Evolutionary conservation across 208 protist species (phyloP).

Genomic region (Acanthamoeba castellanii): DNA sequence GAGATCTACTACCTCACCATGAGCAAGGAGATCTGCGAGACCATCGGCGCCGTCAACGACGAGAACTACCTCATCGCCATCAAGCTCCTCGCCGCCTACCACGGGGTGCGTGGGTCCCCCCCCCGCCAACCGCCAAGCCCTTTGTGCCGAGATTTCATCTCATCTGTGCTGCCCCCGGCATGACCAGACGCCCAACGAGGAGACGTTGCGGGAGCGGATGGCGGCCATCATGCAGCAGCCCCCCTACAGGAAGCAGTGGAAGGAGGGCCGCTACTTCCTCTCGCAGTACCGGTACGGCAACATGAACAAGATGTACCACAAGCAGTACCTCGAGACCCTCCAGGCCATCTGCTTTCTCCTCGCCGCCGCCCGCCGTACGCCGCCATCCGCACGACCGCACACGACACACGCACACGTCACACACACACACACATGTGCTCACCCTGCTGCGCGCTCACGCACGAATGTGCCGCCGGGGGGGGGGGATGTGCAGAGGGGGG

Average conservation of each 20-base stretch:
- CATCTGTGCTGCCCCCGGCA: neutral
- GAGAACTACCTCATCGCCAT: constrained; percentile 8
- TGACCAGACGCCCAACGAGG: neutral
- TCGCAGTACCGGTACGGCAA: neutral
- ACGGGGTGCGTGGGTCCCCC: neutral
- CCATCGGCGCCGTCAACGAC: neutral
- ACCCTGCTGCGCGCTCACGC: neutral
- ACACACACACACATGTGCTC: no score
- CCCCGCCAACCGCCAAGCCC: neutral
- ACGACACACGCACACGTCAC: no score
- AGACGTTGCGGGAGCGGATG: neutral
- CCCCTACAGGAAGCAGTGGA: neutral
- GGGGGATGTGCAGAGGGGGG: neutral
- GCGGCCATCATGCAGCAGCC: neutral
- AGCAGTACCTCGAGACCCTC: constrained; percentile 8
- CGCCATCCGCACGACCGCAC: no score
- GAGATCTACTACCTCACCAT: neutral
- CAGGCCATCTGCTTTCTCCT: neutral
- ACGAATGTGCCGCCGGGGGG: no score
- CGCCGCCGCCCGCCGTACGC: neutral
- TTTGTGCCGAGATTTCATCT: neutral
- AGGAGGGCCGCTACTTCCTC: constrained; percentile 9
- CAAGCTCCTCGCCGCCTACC: constrained; percentile 6
- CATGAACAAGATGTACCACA: constrained; percentile 10
- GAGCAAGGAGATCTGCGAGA: neutral